Conservation (phyloP, 2,329 filamentous ascomycete species). For the Hypoxylon sp. region DNA sequence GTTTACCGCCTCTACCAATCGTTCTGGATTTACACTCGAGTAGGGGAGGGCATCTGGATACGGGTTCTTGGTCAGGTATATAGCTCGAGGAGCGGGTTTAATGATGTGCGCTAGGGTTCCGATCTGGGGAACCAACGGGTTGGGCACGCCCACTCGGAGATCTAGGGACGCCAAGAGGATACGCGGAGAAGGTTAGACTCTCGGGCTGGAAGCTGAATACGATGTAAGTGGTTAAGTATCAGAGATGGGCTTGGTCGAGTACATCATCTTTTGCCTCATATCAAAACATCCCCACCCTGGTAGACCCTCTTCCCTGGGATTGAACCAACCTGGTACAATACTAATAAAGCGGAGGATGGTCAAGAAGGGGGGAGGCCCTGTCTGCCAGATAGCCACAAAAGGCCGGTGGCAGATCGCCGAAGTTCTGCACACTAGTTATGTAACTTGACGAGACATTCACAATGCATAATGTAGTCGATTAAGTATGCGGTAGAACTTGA, state of each 20-base stretch:
- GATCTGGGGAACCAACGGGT: slow-evolving; percentile 50
- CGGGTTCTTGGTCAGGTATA: slow-evolving; percentile 46
- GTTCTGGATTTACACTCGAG: slow-evolving; percentile 39
- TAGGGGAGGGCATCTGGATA: slow-evolving; percentile 30
- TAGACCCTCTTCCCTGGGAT: slow-evolving; percentile 33
- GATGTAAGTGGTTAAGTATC: slow-evolving; percentile 47
- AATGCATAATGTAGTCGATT: slow-evolving; percentile 37
- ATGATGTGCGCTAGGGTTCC: slow-evolving; percentile 49
- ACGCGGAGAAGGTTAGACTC: slow-evolving; percentile 36
- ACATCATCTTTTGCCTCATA: slow-evolving; percentile 42
- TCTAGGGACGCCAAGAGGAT: slow-evolving; percentile 43
- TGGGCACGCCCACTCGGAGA: slow-evolving; percentile 48
- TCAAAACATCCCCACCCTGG: slow-evolving; percentile 37
- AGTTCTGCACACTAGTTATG: slow-evolving; percentile 30
- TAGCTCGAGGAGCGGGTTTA: slow-evolving; percentile 37
- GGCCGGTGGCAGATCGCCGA: slow-evolving; percentile 38
- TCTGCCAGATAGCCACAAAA: slow-evolving; percentile 37
- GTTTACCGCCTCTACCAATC: slow-evolving; percentile 9
- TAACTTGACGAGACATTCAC: slow-evolving; percentile 42
- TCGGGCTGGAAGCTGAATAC: slow-evolving; percentile 39
- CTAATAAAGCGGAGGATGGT: slow-evolving; percentile 34
- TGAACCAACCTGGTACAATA: slow-evolving; percentile 32
- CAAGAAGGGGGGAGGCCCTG: slow-evolving; percentile 28
- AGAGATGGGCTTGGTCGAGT: slow-evolving; percentile 39
- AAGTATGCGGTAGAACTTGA: slow-evolving; percentile 29